Conservation (phyloP, 2,329 filamentous ascomycete genomes). For the Lachnellula arida region DNA sequence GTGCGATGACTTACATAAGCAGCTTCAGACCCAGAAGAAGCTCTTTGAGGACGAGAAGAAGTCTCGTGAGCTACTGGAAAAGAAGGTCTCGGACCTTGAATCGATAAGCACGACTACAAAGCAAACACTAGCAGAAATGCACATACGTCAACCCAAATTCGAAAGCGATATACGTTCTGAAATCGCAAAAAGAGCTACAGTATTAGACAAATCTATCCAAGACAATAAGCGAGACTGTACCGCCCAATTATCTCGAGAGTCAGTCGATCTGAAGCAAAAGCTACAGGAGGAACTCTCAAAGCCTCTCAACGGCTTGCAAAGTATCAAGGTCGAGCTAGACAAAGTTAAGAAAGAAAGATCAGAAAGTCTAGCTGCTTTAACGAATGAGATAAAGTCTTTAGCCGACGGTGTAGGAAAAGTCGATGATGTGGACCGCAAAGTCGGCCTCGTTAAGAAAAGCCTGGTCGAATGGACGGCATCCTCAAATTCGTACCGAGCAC, state of each 20-base stretch:
- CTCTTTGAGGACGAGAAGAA: slow-evolving; percentile 9
- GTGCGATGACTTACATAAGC: slow-evolving; percentile 3
- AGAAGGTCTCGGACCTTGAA: neutral
- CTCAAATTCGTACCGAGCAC: too few species aligned
- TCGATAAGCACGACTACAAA: neutral
- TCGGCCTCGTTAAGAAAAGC: too few species aligned
- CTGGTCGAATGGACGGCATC: too few species aligned
- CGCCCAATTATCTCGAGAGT: neutral
- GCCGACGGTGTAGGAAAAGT: neutral
- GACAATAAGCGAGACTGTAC: neutral
- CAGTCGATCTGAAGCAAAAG: neutral
- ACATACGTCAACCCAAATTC: neutral
- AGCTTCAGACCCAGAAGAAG: slow-evolving; percentile 10
- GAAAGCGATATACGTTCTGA: neutral
- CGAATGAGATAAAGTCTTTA: neutral
- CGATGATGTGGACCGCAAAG: neutral
- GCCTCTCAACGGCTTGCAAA: neutral
- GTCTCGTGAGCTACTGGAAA: neutral
- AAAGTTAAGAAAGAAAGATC: neutral
- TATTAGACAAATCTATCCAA: neutral
- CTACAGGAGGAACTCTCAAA: neutral
- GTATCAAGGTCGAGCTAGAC: neutral
- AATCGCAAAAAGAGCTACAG: neutral
- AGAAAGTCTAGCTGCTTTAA: neutral
- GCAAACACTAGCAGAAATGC: neutral